Evolutionary conservation across 75 land plant genomes (phyloP).

Genomic region (Larix kaempferi): DNA sequence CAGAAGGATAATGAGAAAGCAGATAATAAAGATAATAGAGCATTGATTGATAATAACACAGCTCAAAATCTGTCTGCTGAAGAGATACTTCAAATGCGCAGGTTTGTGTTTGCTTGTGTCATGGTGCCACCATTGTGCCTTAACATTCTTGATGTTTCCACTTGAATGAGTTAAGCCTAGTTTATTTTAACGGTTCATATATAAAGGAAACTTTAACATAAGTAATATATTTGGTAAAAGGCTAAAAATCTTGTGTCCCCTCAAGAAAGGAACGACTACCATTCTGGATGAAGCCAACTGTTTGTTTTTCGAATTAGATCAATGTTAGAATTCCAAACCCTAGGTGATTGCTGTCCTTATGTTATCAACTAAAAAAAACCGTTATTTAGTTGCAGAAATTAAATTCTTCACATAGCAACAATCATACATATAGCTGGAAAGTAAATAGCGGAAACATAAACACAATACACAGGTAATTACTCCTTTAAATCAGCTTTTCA

Average conservation of each 20-base stretch:
- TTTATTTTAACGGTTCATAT: not conserved
- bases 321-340: not conserved
- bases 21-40: slow-evolving; percentile 63
- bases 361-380: no score
- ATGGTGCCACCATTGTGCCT: not conserved
- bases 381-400: no score
- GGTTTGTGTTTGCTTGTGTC: slow-evolving; percentile 31
- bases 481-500: no score
- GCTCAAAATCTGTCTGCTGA: slow-evolving; percentile 87
- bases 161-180: not conserved
- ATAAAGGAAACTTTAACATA: not conserved
- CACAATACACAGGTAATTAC: no score
- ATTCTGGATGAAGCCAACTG: not conserved
- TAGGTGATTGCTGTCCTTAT: no score
- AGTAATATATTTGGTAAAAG: not conserved
- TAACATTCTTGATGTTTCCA: not conserved
- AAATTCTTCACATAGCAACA: no score
- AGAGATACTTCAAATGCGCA: slow-evolving; percentile 82
- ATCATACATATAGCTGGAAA: no score
- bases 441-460: no score
- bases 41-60: slow-evolving; percentile 78
- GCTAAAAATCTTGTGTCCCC: not conserved
- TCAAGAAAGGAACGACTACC: not conserved
- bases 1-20: slow-evolving; percentile 17
- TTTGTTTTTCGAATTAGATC: not conserved